These are phyloP conservation scores for Phytophthora foliorum DNA, from an alignment of 352 stramenopile genomes.

Conservation along the genomic window DNA sequence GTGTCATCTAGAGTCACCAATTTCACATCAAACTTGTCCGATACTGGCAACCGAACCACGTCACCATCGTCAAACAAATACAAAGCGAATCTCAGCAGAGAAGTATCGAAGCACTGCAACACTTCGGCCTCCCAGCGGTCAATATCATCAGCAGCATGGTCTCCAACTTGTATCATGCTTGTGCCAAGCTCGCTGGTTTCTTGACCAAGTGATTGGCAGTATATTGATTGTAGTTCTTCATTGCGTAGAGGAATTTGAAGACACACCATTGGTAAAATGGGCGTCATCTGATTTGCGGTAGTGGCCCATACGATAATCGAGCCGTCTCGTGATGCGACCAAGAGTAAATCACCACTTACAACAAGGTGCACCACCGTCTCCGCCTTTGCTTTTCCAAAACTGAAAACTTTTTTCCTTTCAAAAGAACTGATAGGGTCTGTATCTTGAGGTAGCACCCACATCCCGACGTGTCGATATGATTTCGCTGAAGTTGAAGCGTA, in stretches of 20 bases:
- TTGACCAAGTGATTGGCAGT: constrained; percentile 12
- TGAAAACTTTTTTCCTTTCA: constrained; percentile 5
- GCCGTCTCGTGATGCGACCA: constrained; percentile 24
- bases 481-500: constrained; percentile 25
- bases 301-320: constrained; percentile 28
- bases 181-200: background rate
- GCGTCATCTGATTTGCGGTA: background rate
- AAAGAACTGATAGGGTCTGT: background rate
- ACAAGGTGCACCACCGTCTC: constrained; percentile 6
- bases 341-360: constrained; percentile 12
- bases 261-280: constrained; percentile 15
- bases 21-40: constrained; percentile 16
- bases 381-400: constrained; percentile 20
- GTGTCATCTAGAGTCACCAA: constrained; percentile 26
- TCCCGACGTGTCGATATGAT: constrained; percentile 16
- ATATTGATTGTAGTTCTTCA: constrained; percentile 21
- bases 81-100: constrained; percentile 25
- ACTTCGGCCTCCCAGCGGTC: constrained; percentile 21
- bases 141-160: constrained; percentile 13
- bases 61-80: constrained; percentile 46
- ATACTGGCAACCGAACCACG: constrained; percentile 23
- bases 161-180: constrained; percentile 14
- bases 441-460: constrained; percentile 20
- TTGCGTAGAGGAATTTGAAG: constrained; percentile 21
- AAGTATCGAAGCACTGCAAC: constrained; percentile 1